Evolutionary conservation across 2,329 filamentous ascomycete genomes (phyloP).

Genomic region (Ceratocystis cacaofunesta): DNA sequence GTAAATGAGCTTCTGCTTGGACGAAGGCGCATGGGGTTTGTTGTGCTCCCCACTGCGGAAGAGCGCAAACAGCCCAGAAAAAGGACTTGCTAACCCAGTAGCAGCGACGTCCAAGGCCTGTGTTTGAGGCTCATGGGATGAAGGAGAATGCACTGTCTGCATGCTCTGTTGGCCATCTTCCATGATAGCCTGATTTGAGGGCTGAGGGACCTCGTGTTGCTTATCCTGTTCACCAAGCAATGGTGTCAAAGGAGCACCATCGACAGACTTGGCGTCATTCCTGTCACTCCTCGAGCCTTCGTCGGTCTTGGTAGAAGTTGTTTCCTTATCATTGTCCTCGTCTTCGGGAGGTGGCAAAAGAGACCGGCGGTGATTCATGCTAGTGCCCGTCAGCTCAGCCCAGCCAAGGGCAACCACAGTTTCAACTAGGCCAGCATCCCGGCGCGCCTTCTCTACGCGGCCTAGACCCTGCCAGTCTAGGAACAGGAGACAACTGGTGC

Average conservation of each 20-base stretch:
- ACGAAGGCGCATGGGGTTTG: conserved; percentile 35
- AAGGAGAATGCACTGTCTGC: conserved; percentile 25
- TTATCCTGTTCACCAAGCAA: conserved; percentile 24
- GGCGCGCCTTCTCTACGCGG: conserved; percentile 81
- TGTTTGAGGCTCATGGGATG: conserved; percentile 19
- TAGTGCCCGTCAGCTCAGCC: conserved; percentile 74
- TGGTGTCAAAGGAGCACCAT: conserved; percentile 25
- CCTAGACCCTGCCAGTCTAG: conserved; percentile 91
- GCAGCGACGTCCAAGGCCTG: conserved; percentile 20
- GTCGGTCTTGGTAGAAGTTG: background rate
- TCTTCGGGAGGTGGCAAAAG: conserved; percentile 30
- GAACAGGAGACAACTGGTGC: conserved; percentile 92
- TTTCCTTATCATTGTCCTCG: conserved; percentile 21
- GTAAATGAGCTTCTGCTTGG: conserved; percentile 56
- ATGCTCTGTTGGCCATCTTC: conserved; percentile 52
- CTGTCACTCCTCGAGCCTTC: background rate
- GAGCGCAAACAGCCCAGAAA: conserved; percentile 55
- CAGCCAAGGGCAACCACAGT: conserved; percentile 89
- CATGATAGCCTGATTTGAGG: conserved; percentile 46
- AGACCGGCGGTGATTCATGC: conserved; percentile 33
- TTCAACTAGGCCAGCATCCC: conserved; percentile 83
- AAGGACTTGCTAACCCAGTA: conserved; percentile 27
- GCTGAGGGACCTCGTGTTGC: conserved; percentile 52
- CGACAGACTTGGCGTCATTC: conserved; percentile 22
- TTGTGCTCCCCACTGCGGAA: conserved; percentile 46